Percentiles rank a stretch among this genome's conserved stretches.
Evolutionary conservation across 805 yeast genomes (phyloP).

Genomic region (Saturnispora halmiae): DNA sequence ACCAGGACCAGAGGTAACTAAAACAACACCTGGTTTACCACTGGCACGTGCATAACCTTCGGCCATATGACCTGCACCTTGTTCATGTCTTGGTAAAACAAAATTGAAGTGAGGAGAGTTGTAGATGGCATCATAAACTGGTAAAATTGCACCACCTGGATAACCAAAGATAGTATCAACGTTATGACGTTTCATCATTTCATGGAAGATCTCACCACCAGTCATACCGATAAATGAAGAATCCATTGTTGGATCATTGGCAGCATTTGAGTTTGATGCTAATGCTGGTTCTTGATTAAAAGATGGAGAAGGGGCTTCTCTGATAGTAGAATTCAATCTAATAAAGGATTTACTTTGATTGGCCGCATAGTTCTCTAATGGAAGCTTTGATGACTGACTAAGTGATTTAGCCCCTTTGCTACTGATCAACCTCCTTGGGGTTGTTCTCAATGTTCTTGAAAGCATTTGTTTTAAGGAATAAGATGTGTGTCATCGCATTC

Average conservation of each 20-base stretch:
- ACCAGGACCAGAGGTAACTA: constrained; percentile 99
- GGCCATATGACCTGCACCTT: constrained; percentile 99
- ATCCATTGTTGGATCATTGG: constrained; percentile 35
- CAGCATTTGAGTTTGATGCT: constrained; percentile 18
- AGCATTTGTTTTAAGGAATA: constrained; percentile 2
- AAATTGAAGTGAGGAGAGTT: constrained; percentile 83
- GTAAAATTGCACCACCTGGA: constrained; percentile 98
- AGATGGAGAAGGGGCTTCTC: constrained; percentile 19
- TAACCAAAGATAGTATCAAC: constrained; percentile 96
- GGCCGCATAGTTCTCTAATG: no score
- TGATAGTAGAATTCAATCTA: constrained; percentile 8
- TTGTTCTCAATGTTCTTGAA: constrained; percentile 2
- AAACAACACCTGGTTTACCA: constrained; percentile 95
- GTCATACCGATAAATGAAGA: constrained; percentile 89
- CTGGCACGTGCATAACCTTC: constrained; percentile 95
- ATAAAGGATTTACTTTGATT: no score
- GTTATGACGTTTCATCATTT: constrained; percentile 94
- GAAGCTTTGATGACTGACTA: no score
- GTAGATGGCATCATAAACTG: constrained; percentile 95
- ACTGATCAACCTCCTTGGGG: no score
- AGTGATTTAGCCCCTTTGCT: no score
- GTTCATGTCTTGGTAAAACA: constrained; percentile 93
- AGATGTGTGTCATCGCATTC: no score
- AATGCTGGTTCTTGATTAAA: constrained; percentile 17
- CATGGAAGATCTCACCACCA: constrained; percentile 98